Base-by-base conservation (phyloP, 1,284 basidiomycete genomes). In the Irpex rosettiformis region DNA sequence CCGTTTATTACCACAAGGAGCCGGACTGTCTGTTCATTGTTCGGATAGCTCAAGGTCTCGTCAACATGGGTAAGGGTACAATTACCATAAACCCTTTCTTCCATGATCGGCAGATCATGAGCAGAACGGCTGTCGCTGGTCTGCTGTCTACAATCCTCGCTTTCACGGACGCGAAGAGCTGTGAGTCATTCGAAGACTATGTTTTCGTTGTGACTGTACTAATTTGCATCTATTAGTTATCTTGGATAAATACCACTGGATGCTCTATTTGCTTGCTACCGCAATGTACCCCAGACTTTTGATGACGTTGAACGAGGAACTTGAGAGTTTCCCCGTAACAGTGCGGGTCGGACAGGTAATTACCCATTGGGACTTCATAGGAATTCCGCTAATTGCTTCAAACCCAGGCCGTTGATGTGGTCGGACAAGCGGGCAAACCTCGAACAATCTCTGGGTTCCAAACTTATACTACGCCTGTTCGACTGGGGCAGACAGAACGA, bases 11-110 rank as follows among this genome's bases (percentile, higher is more conserved):
- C 75, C 85, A 92, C 76, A 98, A 98, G 75, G 97, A 99, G 74
- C 88, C 95, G 2, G 95, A 99, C 71, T 97, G 94, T 70, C 76
- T 99, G 66, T 99, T 99, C 75, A 93, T 94, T 82, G 96, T 98
- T 11, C 89, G 97, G 59, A 87, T 99, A 57, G 93, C 96, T 2
- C 96, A 99, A 74, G 97, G 97, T 22, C 75, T 99, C 62, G 91
- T 99, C 13, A 94, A 98, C 73, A 96, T 99, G 96, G 97, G 97
- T 75, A 99, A 99, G 77, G 97, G 97, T 40, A 98, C 95, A 7
- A 91, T 99, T 68, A 93, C 94, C n/a, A 80, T 99, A 69, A 98
- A 96, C 72, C 96, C 97, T 2, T 99, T 96, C 87, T 98, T 94
- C 82, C 85, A 85, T 28, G 96, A 99, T 73, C 86, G 96, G 51